Evolutionary conservation across 2,329 filamentous ascomycete genomes (phyloP), one percentile per base, ranked within the genome.

Genomic region (Talaromyces albobiverticillius): DNA sequence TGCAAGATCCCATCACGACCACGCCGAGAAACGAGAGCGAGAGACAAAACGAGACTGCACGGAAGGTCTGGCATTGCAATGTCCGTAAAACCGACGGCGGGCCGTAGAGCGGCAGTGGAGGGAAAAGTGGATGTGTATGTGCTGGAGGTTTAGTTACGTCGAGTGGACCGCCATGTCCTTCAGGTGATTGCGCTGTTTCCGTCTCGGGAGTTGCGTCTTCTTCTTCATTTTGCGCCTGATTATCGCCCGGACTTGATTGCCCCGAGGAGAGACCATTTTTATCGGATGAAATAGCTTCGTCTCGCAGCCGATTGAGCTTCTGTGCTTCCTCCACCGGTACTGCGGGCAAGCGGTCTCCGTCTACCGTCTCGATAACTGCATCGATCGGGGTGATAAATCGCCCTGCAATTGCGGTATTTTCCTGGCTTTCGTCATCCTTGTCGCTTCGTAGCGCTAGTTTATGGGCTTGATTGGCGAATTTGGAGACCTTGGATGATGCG

Each of bases 91-190:
- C 49, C 0, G 87, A 86, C 0, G 90, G 85, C 0, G 90, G 87
- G 0, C 89, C 89, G 62, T 95, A 96, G 1, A 90, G 76, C 0
- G 91, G 91, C 8, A 96, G 71, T 2, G 90, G 89, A 5, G 91
- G 91, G 60, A 96, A 96, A 4, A 95, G 75, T 3, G 89, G 88
- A 61, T 92, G 86, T 2, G 89, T 92, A 59, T 83, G 81, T 7
- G 76, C 65, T 14, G 71, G 48, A 23, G 53, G 53, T 11, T 55
- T 55, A 3, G 42, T 25, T n/a, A 25, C 36, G 25, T 59, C 53
- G 22, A 54, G 53, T 3, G 47, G 34, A 16, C 29, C 41, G 26
- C 26, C 57, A 38, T 34, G 56, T 20, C 14, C 42, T 46, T 23
- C 50, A 45, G 29, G 48, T 2, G 48, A 53, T 31, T n/a, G 26